These are phyloP conservation scores for Linderniella brevidens DNA, from an alignment of 257 asterid species.

Conservation along the genomic window DNA sequence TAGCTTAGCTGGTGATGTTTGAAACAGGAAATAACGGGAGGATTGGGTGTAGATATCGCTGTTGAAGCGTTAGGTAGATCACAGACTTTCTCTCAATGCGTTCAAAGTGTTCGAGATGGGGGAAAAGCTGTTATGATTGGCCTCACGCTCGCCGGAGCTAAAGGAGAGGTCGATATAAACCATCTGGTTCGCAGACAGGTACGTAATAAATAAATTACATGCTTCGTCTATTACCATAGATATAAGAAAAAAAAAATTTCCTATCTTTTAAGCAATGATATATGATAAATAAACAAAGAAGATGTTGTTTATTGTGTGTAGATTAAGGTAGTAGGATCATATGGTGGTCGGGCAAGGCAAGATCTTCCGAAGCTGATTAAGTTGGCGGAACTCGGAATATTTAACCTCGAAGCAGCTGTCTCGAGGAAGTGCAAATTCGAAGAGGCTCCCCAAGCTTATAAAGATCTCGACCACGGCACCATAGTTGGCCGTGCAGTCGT, in stretches of 20 bases:
- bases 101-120: constrained; percentile 85
- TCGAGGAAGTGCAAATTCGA: constrained; percentile 75
- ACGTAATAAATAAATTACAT: no score
- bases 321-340: constrained; percentile 89
- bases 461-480: constrained; percentile 60
- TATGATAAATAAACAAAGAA: no score
- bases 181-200: constrained; percentile 98
- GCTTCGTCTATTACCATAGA: no score
- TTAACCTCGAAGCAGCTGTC: constrained; percentile 69
- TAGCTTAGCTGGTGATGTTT: no score
- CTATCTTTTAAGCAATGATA: no score
- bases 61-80: constrained; percentile 89
- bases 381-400: constrained; percentile 76
- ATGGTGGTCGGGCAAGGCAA: constrained; percentile 90
- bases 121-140: constrained; percentile 99
- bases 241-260: no score
- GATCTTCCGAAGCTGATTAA: constrained; percentile 85
- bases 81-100: constrained; percentile 71
- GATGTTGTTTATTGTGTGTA: constrained; percentile 10
- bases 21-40: constrained; percentile 82
- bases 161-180: constrained; percentile 91
- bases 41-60: constrained; percentile 88
- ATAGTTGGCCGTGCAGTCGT: constrained; percentile 79
- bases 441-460: constrained; percentile 49
- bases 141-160: constrained; percentile 70